Conservation (phyloP, 2,329 filamentous ascomycete species). For the Tolypocladium inflatum region DNA sequence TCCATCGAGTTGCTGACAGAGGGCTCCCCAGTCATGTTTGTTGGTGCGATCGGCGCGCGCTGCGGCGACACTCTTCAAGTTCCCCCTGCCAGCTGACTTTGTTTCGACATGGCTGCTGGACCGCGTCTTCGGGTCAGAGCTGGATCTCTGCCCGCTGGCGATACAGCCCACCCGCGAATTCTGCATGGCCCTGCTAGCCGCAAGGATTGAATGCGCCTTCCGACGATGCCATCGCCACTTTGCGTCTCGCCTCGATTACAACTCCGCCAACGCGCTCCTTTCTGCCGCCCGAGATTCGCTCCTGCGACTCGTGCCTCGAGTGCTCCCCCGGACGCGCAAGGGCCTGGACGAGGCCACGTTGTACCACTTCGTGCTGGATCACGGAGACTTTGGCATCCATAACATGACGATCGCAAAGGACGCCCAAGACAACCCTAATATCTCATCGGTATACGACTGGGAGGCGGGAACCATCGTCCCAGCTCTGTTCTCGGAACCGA, state of each 20-base stretch:
- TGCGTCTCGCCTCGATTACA: slow-evolving; percentile 3
- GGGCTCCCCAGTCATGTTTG: slow-evolving; percentile 1
- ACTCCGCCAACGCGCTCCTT: not conserved
- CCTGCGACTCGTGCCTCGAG: slow-evolving; percentile 13
- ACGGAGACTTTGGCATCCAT: slow-evolving; percentile 23
- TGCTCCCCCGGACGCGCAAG: slow-evolving; percentile 6
- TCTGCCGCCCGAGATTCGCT: slow-evolving; percentile 15
- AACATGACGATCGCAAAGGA: slow-evolving; percentile 13
- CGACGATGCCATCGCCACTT: not conserved
- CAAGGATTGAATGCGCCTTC: slow-evolving; percentile 19
- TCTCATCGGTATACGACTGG: slow-evolving; percentile 21
- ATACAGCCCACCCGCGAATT: slow-evolving; percentile 19
- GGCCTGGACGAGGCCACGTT: slow-evolving; percentile 3
- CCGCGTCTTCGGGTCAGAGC: not conserved
- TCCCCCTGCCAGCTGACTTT: slow-evolving; percentile 7
- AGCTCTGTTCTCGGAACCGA: slow-evolving; percentile 16
- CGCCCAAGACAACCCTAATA: slow-evolving; percentile 4
- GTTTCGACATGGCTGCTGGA: slow-evolving; percentile 5
- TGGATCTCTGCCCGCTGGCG: not conserved
- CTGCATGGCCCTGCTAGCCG: slow-evolving; percentile 13
- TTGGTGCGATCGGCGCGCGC: slow-evolving; percentile 9
- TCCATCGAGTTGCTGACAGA: not conserved
- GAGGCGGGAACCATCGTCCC: slow-evolving; percentile 19
- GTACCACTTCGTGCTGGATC: slow-evolving; percentile 22
- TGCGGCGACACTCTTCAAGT: slow-evolving; percentile 11